phyloP scores from a whole-genome alignment of 2,329 filamentous ascomycete genomes.

The Aspergillus udagawae region DNA sequence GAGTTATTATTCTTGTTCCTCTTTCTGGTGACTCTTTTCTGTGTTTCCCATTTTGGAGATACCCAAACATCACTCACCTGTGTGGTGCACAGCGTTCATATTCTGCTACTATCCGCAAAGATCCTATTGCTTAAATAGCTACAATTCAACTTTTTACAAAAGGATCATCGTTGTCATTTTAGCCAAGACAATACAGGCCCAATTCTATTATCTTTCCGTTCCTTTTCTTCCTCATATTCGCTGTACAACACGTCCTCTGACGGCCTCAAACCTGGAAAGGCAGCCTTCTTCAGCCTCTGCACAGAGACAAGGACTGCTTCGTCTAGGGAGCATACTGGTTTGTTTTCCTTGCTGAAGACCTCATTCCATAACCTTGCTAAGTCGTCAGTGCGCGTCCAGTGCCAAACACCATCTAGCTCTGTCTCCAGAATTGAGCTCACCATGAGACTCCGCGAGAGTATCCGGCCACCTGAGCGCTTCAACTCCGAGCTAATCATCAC shows the following conservation, averaged over 20 bases:
- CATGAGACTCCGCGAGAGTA: conserved; percentile 32
- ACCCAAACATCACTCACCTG: not conserved
- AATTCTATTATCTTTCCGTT: conserved; percentile 1
- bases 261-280: not conserved
- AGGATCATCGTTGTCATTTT: not conserved
- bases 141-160: not conserved
- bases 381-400: not conserved
- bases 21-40: not conserved
- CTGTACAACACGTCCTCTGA: not conserved
- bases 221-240: not conserved
- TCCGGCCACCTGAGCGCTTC: conserved; percentile 27
- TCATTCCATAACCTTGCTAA: not conserved
- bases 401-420: not conserved
- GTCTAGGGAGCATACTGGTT: not conserved
- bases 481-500: conserved; percentile 23
- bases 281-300: too few species aligned
- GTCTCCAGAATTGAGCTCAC: not conserved
- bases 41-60: conserved; percentile 1
- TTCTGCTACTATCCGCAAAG: not conserved
- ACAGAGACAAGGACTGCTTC: too few species aligned
- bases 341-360: not conserved
- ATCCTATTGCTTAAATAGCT: not conserved
- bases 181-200: not conserved
- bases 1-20: not conserved
- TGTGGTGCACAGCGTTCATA: not conserved